These are phyloP conservation scores for Trichoderma hamatum DNA, from an alignment of 2,329 filamentous ascomycete species.

Conservation along the genomic window DNA sequence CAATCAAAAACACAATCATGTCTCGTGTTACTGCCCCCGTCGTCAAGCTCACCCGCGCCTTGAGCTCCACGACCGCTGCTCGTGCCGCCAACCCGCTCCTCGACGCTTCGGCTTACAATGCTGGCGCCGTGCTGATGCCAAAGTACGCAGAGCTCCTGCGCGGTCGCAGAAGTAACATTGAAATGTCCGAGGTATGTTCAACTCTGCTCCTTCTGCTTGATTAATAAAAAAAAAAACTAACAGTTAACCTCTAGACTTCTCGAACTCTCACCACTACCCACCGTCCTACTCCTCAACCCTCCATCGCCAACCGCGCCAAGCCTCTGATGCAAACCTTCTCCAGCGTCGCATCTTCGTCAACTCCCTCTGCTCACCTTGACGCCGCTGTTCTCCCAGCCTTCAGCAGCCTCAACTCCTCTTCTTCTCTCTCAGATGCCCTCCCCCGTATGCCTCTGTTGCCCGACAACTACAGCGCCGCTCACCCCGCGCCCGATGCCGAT, in stretches of 20 bases:
- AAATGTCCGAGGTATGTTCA: slow-evolving; percentile 47
- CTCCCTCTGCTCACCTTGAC: slow-evolving; percentile 56
- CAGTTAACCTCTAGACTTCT: slow-evolving; percentile 32
- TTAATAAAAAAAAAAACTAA: background rate
- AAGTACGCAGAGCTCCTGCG: slow-evolving; percentile 53
- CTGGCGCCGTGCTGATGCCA: slow-evolving; percentile 47
- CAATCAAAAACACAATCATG: slow-evolving; percentile 39
- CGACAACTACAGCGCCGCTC: slow-evolving; percentile 56
- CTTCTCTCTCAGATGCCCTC: slow-evolving; percentile 34
- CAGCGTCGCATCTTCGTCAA: slow-evolving; percentile 51
- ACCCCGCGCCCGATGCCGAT: slow-evolving; percentile 48
- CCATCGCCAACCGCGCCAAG: slow-evolving; percentile 49
- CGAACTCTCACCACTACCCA: slow-evolving; percentile 52
- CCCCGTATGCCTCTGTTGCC: slow-evolving; percentile 63
- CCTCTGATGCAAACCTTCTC: slow-evolving; percentile 68
- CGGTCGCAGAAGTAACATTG: slow-evolving; percentile 38
- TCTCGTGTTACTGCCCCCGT: slow-evolving; percentile 55
- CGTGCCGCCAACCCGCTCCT: slow-evolving; percentile 42
- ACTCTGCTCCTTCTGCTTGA: background rate
- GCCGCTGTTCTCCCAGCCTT: slow-evolving; percentile 56
- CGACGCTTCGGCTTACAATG: slow-evolving; percentile 41
- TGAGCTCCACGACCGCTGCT: slow-evolving; percentile 48
- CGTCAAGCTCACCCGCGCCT: slow-evolving; percentile 52
- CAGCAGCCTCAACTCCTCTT: slow-evolving; percentile 39
- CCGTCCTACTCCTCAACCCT: slow-evolving; percentile 51